Percentiles rank a stretch among this genome's conserved stretches.
phyloP scores from a whole-genome alignment of 495 filamentous ascomycete genomes.

The Xylaria longipes region DNA sequence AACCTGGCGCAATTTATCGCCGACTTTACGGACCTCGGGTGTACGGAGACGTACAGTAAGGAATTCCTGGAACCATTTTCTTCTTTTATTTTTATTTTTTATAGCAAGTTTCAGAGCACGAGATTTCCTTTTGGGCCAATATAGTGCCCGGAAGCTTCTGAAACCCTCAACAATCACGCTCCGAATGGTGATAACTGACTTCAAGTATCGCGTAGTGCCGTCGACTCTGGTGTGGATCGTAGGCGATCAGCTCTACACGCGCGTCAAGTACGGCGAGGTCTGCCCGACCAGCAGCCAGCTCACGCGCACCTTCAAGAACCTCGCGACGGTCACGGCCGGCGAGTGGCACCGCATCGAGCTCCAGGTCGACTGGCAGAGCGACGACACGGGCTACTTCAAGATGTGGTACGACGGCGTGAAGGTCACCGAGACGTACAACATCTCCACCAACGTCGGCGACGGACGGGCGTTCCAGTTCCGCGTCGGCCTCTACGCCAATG shows the following conservation, averaged over 20 bases:
- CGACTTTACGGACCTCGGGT: conserved; percentile 54
- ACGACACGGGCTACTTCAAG: conserved; percentile 55
- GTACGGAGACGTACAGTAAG: conserved; percentile 51
- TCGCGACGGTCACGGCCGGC: conserved; percentile 52
- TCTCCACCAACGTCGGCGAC: conserved; percentile 56
- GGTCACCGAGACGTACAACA: conserved; percentile 50
- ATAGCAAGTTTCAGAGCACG: neutral
- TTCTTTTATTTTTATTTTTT: neutral
- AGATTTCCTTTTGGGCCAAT: too few relatives aligned
- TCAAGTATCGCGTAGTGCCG: conserved; percentile 41
- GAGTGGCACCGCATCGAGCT: conserved; percentile 59
- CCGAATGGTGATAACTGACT: neutral
- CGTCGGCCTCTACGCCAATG: conserved; percentile 63
- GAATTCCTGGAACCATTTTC: neutral
- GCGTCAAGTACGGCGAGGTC: conserved; percentile 55
- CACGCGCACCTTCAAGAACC: conserved; percentile 38
- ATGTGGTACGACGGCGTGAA: conserved; percentile 59
- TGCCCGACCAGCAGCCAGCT: conserved; percentile 42
- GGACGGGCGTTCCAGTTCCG: conserved; percentile 57
- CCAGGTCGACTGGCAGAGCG: conserved; percentile 56
- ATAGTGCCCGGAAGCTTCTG: too few relatives aligned
- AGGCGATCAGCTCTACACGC: conserved; percentile 54
- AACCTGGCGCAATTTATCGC: conserved; percentile 65
- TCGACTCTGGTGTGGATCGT: conserved; percentile 60
- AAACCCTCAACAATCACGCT: too few relatives aligned